These are phyloP conservation scores for Trichoderma endophyticum DNA, from an alignment of 2,329 filamentous ascomycete species.

Conservation along the genomic window DNA sequence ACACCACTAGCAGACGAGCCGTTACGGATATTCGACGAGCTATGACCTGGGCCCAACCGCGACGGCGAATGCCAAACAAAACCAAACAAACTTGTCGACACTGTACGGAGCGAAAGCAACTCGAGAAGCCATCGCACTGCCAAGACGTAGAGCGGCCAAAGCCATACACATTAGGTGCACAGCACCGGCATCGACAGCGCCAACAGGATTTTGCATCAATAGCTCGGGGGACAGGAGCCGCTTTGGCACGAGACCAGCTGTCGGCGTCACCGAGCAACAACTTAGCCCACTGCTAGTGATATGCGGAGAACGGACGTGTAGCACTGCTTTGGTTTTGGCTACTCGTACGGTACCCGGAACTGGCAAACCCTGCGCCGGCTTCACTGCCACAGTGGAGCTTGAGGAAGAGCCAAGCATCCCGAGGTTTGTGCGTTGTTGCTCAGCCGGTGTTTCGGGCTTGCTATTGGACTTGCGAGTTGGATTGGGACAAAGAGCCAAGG, in stretches of 20 bases:
- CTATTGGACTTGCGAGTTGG: background rate
- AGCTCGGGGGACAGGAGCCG: background rate
- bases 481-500: background rate
- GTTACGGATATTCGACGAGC: conserved; percentile 46
- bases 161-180: background rate
- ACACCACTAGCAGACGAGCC: conserved; percentile 32
- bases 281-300: background rate
- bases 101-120: background rate
- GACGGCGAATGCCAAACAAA: background rate
- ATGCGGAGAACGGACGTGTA: conserved; percentile 1
- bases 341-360: background rate
- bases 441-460: background rate
- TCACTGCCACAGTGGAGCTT: conserved; percentile 18
- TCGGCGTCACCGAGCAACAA: conserved; percentile 8
- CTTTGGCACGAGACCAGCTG: background rate
- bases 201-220: conserved; percentile 2
- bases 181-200: background rate
- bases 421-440: background rate
- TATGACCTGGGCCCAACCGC: conserved; percentile 29
- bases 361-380: conserved; percentile 7
- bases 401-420: conserved; percentile 2
- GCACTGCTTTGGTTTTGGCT: background rate
- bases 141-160: background rate
- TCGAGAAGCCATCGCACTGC: background rate
- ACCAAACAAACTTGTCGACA: background rate